Conservation (phyloP, 2,329 filamentous ascomycete genomes). For the Monilinia fructigena region DNA sequence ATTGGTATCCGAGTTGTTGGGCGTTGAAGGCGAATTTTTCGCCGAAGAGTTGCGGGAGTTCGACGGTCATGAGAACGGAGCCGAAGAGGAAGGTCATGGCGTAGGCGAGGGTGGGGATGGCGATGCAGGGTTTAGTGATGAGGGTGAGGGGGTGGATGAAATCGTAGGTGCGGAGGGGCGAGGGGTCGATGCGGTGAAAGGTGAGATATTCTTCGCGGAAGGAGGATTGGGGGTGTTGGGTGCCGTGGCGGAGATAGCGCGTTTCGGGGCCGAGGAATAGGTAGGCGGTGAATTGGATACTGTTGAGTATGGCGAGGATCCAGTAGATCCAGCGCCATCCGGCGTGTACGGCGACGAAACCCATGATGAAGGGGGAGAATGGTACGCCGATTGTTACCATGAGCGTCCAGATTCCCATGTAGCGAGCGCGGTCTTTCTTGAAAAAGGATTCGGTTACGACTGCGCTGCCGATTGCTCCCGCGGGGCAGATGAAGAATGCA, state of each 20-base stretch:
- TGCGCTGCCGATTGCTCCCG: slow-evolving; percentile 51
- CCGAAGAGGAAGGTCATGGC: slow-evolving; percentile 57
- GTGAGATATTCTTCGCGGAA: slow-evolving; percentile 40
- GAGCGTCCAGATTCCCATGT: slow-evolving; percentile 54
- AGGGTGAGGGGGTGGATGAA: slow-evolving; percentile 52
- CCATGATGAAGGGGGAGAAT: slow-evolving; percentile 37
- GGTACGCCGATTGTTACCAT: slow-evolving; percentile 30
- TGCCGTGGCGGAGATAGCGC: slow-evolving; percentile 46
- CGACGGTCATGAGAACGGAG: slow-evolving; percentile 54
- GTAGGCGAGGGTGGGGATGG: slow-evolving; percentile 54
- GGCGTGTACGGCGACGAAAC: slow-evolving; percentile 42
- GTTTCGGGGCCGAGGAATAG: slow-evolving; percentile 57
- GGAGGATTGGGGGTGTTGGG: slow-evolving; percentile 27
- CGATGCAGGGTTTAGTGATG: slow-evolving; percentile 47
- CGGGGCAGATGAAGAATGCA: slow-evolving; percentile 54
- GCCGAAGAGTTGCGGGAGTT: slow-evolving; percentile 58
- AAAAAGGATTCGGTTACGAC: slow-evolving; percentile 58
- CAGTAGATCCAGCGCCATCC: slow-evolving; percentile 25
- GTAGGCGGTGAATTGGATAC: slow-evolving; percentile 55
- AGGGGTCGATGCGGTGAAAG: slow-evolving; percentile 53
- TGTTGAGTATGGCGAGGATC: slow-evolving; percentile 55
- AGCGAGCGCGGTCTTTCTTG: slow-evolving; percentile 50
- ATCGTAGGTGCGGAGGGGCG: slow-evolving; percentile 48
- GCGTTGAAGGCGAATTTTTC: slow-evolving; percentile 56
- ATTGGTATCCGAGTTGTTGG: slow-evolving; percentile 58